These are phyloP conservation scores for Hypoxylon sp. DNA, from an alignment of 2,329 filamentous ascomycete species.

Conservation along the genomic window DNA sequence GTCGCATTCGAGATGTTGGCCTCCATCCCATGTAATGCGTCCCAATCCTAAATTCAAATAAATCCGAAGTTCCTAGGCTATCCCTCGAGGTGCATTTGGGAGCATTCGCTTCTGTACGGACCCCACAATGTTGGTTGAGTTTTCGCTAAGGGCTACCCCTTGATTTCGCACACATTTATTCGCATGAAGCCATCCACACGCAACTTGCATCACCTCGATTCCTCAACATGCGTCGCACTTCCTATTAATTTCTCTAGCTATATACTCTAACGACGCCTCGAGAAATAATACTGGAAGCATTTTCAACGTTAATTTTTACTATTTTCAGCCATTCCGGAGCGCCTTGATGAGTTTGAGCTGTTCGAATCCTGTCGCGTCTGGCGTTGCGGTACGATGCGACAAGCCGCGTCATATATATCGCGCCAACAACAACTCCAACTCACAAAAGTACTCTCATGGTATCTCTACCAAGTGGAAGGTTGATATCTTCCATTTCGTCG, in stretches of 20 bases:
- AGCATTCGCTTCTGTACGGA: constrained; percentile 15
- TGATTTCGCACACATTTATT: constrained; percentile 13
- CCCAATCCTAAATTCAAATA: constrained; percentile 18
- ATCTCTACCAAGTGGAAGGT: constrained; percentile 23
- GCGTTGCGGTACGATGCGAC: constrained; percentile 1
- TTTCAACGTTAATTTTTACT: constrained; percentile 6
- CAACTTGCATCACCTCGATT: constrained; percentile 39
- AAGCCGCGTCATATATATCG: constrained; percentile 35
- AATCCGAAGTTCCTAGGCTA: constrained; percentile 36
- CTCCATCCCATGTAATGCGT: constrained; percentile 36
- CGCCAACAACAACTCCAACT: constrained; percentile 37
- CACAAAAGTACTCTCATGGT: constrained; percentile 26
- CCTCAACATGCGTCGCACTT: constrained; percentile 13
- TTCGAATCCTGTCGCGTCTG: constrained; percentile 28
- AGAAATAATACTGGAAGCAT: neutral
- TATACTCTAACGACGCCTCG: neutral
- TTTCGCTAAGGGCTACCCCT: neutral
- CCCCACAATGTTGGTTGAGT: constrained; percentile 8
- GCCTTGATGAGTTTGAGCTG: constrained; percentile 1
- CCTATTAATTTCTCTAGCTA: constrained; percentile 6
- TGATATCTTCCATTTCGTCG: constrained; percentile 29
- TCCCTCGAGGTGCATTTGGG: constrained; percentile 28
- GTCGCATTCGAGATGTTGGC: constrained; percentile 45
- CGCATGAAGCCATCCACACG: constrained; percentile 50
- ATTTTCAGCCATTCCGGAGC: neutral